phyloP scores from a whole-genome alignment of 1,284 basidiomycete genomes.

The Fomitopsis betulina region DNA sequence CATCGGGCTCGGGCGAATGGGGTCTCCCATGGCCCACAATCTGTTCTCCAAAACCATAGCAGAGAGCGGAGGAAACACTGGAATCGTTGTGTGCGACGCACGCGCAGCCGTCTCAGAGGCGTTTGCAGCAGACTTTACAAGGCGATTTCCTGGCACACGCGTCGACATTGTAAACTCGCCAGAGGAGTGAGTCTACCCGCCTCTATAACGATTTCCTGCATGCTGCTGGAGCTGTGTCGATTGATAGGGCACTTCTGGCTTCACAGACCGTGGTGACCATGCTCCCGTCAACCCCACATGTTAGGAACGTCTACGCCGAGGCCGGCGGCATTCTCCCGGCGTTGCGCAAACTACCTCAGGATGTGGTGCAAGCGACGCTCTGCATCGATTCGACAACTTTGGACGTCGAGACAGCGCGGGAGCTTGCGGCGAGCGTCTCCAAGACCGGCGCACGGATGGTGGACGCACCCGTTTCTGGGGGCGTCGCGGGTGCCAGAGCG shows the following conservation, averaged over 20 bases:
- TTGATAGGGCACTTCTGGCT: slow-evolving; percentile 49
- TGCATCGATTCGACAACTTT: slow-evolving; percentile 88
- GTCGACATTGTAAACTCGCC: slow-evolving; percentile 58
- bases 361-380: slow-evolving; percentile 46
- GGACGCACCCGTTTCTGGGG: slow-evolving; percentile 90
- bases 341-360: slow-evolving; percentile 39
- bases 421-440: slow-evolving; percentile 54
- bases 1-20: slow-evolving; percentile 82
- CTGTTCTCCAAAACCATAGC: slow-evolving; percentile 67
- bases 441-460: slow-evolving; percentile 70
- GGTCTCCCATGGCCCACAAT: slow-evolving; percentile 80
- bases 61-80: slow-evolving; percentile 36
- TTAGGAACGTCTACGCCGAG: slow-evolving; percentile 64
- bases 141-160: slow-evolving; percentile 52
- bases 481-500: slow-evolving; percentile 81
- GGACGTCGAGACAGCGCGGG: slow-evolving; percentile 69
- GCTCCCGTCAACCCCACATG: slow-evolving; percentile 85
- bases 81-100: slow-evolving; percentile 78
- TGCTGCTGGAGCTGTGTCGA: background rate
- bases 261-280: slow-evolving; percentile 77
- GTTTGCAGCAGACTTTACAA: slow-evolving; percentile 52
- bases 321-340: slow-evolving; percentile 56
- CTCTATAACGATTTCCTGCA: background rate
- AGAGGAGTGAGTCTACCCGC: slow-evolving; percentile 51
- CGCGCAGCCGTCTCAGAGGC: slow-evolving; percentile 51